Evolutionary conservation across 805 yeast genomes (phyloP), one percentile per base, ranked within the genome.

Genomic region (Dipodascus geniculatus): DNA sequence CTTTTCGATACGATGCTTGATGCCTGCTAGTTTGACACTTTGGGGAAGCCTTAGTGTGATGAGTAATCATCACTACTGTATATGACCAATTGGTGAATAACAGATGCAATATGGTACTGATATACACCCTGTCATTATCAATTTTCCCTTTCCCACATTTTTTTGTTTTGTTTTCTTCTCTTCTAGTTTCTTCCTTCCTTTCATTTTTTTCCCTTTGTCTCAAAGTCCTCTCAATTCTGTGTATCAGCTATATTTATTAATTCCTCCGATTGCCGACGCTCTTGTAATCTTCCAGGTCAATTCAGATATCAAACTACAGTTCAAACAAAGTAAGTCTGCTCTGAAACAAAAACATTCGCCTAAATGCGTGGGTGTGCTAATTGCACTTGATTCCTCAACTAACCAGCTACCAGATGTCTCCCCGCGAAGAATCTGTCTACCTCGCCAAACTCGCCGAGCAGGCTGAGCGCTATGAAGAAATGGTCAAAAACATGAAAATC

Each of bases 381-480:
- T 8, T 38, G 16, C 24, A 17, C 9, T 14, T 23, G n/a, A 20
- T 24, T 52, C 19, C 8, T 8, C 35, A 8, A 6, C 44, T 42
- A 28, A 22, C 53, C 22, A 22, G 9, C 16, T 11, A 20, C 8
- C 23, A 62, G 44, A 38, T 38, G 44, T 38, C 44, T 3, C 44
- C 44, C 19, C 93, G 96, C 78, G 96, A 89, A 82, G 90, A 87
- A 77, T 85, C 95, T 64, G 95, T 88, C 66, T 88, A 88, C 74
- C 82, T 93, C 69, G 98, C 98, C 73, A 91, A 93, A 71, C 83
- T 93, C 71, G 96, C 97, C 68, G 98, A 91, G 76, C 97, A 91
- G 78, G 97, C 98, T 68, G 99, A 93, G 78, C 95, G 98, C 76
- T 93, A 90, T 72, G 98, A 93, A 77, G 98, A 91, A 77, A 89